Evolutionary conservation across 352 stramenopile species (phyloP).

Genomic region (Hyaloperonospora brassicae): DNA sequence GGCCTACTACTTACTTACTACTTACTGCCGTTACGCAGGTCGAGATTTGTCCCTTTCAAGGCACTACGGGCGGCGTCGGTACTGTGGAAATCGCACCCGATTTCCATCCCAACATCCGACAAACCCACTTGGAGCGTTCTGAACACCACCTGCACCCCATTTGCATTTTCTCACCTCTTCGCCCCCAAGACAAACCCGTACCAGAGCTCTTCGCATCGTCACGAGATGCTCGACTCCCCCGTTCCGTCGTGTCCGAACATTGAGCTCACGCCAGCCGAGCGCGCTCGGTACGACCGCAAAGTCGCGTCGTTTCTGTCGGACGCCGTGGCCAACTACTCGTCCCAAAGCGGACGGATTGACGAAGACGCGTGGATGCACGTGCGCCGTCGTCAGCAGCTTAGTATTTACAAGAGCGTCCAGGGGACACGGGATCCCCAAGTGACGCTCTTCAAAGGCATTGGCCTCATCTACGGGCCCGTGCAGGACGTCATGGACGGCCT

Average conservation of each 20-base stretch:
- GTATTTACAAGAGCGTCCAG: constrained; percentile 43
- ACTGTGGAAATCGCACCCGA: no score
- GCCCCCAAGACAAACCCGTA: no score
- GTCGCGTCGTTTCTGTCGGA: constrained; percentile 33
- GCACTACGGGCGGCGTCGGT: no score
- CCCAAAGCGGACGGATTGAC: constrained; percentile 25
- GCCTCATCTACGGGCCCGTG: constrained; percentile 29
- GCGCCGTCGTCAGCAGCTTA: constrained; percentile 28
- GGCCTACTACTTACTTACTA: no score
- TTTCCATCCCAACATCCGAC: no score
- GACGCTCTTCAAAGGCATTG: constrained; percentile 35
- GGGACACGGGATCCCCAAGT: constrained; percentile 32
- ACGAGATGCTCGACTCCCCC: constrained; percentile 19
- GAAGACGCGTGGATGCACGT: constrained; percentile 39
- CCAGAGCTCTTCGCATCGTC: background rate
- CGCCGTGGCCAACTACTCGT: constrained; percentile 31
- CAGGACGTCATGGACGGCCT: constrained; percentile 40
- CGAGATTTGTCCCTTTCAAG: no score
- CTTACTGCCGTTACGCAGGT: no score
- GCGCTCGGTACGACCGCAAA: constrained; percentile 30
- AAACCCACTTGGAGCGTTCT: no score
- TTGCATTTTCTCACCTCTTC: background rate
- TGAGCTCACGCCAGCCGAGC: constrained; percentile 28
- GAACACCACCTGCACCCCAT: no score
- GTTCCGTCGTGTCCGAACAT: constrained; percentile 32